These are phyloP conservation scores for Cystofilobasidium bisporidii DNA, from an alignment of 768 basidiomycete species.

Conservation along the genomic window DNA sequence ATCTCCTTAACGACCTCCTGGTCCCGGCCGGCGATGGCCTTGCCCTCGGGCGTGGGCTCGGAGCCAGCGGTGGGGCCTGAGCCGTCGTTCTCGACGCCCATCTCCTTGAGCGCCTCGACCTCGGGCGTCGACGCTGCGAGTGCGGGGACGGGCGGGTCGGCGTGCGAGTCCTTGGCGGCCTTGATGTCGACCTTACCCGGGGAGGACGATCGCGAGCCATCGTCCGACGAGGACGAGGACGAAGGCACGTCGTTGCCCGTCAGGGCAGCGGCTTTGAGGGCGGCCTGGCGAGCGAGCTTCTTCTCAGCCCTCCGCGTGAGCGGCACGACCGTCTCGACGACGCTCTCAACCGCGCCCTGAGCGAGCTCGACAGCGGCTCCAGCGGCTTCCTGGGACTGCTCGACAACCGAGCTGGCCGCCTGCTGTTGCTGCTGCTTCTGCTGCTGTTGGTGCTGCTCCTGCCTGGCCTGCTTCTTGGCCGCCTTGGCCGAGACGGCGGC, in stretches of 20 bases:
- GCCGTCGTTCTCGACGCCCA: constrained; percentile 25
- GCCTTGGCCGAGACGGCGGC: neutral
- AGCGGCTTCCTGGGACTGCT: neutral
- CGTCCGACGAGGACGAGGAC: neutral
- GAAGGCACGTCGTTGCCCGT: no score
- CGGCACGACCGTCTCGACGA: constrained; percentile 4
- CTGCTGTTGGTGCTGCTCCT: constrained; percentile 3
- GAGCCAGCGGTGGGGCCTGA: constrained; percentile 13
- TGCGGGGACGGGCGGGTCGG: constrained; percentile 15
- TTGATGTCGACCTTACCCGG: neutral
- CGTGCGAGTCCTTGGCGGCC: neutral
- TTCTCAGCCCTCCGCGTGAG: constrained; percentile 16
- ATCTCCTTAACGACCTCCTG: neutral
- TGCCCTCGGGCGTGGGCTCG: neutral
- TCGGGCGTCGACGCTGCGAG: constrained; percentile 25
- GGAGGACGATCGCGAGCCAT: neutral
- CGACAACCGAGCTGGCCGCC: neutral
- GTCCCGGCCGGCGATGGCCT: neutral
- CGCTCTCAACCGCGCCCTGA: neutral
- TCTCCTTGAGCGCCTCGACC: constrained; percentile 26
- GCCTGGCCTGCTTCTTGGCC: neutral
- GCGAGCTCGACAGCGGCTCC: neutral
- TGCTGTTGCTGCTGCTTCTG: no score
- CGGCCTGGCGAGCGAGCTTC: constrained; percentile 13
- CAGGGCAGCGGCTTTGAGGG: constrained; percentile 8